phyloP scores from a whole-genome alignment of 2,329 filamentous ascomycete species.

The Botrytis tulipae region DNA sequence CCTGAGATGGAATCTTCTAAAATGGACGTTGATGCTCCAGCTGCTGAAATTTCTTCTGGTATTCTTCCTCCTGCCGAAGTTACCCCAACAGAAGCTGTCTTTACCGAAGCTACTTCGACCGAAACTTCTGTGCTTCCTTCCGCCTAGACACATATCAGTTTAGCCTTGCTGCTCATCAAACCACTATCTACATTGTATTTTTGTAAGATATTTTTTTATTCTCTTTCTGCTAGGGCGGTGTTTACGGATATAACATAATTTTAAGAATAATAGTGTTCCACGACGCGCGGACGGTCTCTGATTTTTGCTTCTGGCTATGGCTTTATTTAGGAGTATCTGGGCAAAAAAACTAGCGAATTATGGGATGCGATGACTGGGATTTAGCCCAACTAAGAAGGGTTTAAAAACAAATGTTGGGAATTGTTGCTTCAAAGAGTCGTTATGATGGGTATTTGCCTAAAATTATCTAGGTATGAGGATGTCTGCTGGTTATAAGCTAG shows the following conservation, averaged over 20 bases:
- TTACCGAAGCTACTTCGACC: not conserved
- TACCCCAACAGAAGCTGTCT: not conserved
- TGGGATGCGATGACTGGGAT: not conserved
- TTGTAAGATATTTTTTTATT: not conserved
- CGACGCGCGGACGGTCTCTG: not conserved
- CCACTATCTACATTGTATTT: not conserved
- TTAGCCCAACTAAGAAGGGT: not conserved
- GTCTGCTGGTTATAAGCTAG: not conserved
- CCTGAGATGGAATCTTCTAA: not conserved
- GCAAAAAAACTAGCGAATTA: not conserved
- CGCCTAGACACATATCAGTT: not conserved
- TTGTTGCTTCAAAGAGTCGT: not conserved
- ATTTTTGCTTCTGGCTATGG: not conserved
- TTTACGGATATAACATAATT: not conserved
- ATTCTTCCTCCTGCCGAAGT: not conserved
- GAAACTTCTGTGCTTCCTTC: not conserved
- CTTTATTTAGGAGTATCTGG: not conserved
- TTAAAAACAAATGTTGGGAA: not conserved
- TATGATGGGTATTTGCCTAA: not conserved
- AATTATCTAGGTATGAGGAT: not conserved
- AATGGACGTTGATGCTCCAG: not conserved
- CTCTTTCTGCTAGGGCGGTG: not conserved
- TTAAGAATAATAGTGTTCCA: not conserved
- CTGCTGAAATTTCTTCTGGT: not conserved
- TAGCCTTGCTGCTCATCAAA: not conserved